Evolutionary conservation across 2,329 filamentous ascomycete genomes (phyloP), one percentile per base, ranked within the genome.

Genomic region (Ramichloridium luteum): DNA sequence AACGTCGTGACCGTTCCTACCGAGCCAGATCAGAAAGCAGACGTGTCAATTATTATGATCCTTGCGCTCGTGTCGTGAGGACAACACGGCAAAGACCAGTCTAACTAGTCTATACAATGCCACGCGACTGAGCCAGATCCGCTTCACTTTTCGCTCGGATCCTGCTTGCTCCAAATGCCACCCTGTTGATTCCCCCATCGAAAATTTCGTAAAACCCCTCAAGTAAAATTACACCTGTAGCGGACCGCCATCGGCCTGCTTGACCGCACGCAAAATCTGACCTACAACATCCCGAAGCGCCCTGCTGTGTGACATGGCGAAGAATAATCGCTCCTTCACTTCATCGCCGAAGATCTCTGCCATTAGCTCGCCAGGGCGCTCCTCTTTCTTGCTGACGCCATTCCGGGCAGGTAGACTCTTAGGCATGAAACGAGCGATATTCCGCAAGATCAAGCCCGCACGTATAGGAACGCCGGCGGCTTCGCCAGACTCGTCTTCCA

Each of bases 381-480:
- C 31, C 33, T 41, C 39, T 27, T 34, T 34, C 33, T 36, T 41
- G 9, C 35, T 31, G 13, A 35, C 27, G 12, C 35, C 38, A n/a
- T 37, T 38, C 13, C 30, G 30, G 14, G 30, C 28, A 12, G 36
- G 30, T 12, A 43, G 26, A 4, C 31, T 27, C 34, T 45, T 42
- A 5, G 51, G 51, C 44, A 53, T 49, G 27, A 64, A 68, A 14
- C 62, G 57, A 9, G 81, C 81, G 38, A 90, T 72, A 51, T 90
- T 90, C 16, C 82, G 72, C 27, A 90, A 65, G 20, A 90, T 79
- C 16, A 88, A 64, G 10, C 80, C 76, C 2, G 80, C 78, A 33
- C 78, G 81, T 5, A 88, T 65, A n/a, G 82, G 80, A 20, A 88
- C 76, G 4, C 82, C 82, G 1, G 77, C 78, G 2, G 81, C 77